Conservation (phyloP, 225 moss, liverwort and hornwort genomes). For the Marchantia polymorpha region DNA sequence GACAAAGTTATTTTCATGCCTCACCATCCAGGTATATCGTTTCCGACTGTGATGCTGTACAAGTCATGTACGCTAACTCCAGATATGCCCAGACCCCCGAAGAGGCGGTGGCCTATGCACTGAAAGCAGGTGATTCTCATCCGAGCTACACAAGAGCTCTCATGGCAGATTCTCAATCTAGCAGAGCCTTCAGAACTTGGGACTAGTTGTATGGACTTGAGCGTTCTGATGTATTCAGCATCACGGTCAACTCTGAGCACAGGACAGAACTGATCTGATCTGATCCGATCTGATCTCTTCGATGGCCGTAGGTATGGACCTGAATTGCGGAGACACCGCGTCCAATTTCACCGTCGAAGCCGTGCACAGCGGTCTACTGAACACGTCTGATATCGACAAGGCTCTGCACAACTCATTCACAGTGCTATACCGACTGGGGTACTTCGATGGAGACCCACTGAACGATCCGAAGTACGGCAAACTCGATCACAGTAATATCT, state of each 20-base stretch:
- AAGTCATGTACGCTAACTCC: slow-evolving; percentile 64
- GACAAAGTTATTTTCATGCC: too few relatives aligned
- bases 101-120: slow-evolving; percentile 58
- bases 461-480: slow-evolving; percentile 35
- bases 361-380: slow-evolving; percentile 48
- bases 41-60: slow-evolving; percentile 91
- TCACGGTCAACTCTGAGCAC: too few relatives aligned
- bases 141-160: neutral
- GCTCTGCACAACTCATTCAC: slow-evolving; percentile 58
- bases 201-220: too few relatives aligned
- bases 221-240: too few relatives aligned
- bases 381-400: slow-evolving; percentile 53
- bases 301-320: slow-evolving; percentile 63
- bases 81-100: slow-evolving; percentile 58
- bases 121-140: slow-evolving; percentile 62
- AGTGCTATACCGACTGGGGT: slow-evolving; percentile 73
- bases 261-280: too few relatives aligned
- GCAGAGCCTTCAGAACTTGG: too few relatives aligned
- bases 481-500: slow-evolving; percentile 56
- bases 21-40: slow-evolving; percentile 59
- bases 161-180: neutral
- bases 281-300: too few relatives aligned
- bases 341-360: slow-evolving; percentile 52
- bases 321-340: slow-evolving; percentile 68
- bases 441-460: slow-evolving; percentile 68